Base-by-base conservation (phyloP, 805 yeast genomes). In the Starmerella bombicola region DNA sequence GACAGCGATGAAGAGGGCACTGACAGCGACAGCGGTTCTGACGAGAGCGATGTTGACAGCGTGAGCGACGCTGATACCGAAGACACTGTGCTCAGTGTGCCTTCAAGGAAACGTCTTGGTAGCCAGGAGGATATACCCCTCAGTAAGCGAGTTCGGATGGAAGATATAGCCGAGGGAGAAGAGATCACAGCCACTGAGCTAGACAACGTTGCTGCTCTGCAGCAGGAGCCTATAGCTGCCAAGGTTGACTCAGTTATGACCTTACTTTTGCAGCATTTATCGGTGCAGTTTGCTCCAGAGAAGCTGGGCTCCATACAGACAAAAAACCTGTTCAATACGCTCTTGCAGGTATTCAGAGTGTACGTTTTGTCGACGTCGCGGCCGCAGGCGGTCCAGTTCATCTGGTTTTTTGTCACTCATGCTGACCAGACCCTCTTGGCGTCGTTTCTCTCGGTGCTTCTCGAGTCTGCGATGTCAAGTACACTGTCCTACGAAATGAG, bases 291-390 rank as follows among this genome's bases (percentile, higher is more conserved):
- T 53, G 68, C 72, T 9, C 55, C 62, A 2, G 73, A 72, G 22
- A 66, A 68, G 32, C 54, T 79, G 23, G 69, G 69, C 40, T 62
- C 69, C 19, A 85, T 81, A 12, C 74, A 71, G 42, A 83, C 85
- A 1, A 71, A 83, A 6, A 61, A 68, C 12, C 63, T 82, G 13
- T 88, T 78, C 63, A 78, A 78, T 50, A 78, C 82, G 2, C 64
- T 91, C 41, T 72, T 80, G 1, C 73, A 86, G 1, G 65, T 82
- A 20, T 88, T 88, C 68, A 77, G 76, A 54, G 70, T 84, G 1
- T 91, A 83, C 51, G 72, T 91, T 30, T 65, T 88, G 46, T 93
- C 96, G 19, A 91, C 98, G 1, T 94, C 86, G 59, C 79, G 80
- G 58, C 88, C 97, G 10, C 76, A 82, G 54, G 78, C 85, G 30